Conservation (phyloP, 495 filamentous ascomycete species). For the Apodospora peruviana region DNA sequence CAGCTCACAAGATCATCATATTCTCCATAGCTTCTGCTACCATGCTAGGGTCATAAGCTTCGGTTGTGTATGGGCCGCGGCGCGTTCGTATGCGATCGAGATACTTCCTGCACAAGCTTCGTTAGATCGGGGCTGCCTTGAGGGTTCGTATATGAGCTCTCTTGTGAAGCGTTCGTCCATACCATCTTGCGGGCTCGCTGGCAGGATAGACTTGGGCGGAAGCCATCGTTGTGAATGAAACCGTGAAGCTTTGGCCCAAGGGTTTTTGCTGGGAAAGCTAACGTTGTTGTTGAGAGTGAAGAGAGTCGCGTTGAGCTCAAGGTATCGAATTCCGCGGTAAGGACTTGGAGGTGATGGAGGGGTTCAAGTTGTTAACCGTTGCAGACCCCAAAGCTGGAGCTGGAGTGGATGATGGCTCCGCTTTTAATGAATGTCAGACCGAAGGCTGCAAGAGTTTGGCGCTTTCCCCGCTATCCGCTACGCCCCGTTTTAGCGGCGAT, state of each 20-base stretch:
- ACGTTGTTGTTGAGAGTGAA: too few relatives aligned
- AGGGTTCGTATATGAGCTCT: neutral
- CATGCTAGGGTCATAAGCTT: conserved; percentile 56
- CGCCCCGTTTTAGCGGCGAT: too few relatives aligned
- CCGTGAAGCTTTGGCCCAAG: too few relatives aligned
- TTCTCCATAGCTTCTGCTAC: conserved; percentile 54
- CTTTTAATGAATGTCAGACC: too few relatives aligned
- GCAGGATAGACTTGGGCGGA: conserved; percentile 15
- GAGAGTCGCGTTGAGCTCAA: too few relatives aligned
- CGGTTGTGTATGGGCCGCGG: conserved; percentile 72
- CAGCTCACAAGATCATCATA: conserved; percentile 27
- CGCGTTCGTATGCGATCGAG: conserved; percentile 72
- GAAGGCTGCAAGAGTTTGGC: too few relatives aligned
- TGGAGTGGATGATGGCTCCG: too few relatives aligned
- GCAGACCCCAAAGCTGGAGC: neutral
- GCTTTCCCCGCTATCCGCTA: too few relatives aligned
- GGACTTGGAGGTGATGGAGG: neutral
- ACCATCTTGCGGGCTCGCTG: conserved; percentile 26
- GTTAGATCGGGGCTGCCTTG: neutral
- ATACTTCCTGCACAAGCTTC: conserved; percentile 51
- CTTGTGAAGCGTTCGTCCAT: too few relatives aligned
- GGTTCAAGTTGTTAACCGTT: neutral
- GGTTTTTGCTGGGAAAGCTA: too few relatives aligned
- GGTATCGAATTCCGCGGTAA: neutral
- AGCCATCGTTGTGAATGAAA: conserved; percentile 18